phyloP scores from a whole-genome alignment of 257 asterid species.

The Primulina eburnea region DNA sequence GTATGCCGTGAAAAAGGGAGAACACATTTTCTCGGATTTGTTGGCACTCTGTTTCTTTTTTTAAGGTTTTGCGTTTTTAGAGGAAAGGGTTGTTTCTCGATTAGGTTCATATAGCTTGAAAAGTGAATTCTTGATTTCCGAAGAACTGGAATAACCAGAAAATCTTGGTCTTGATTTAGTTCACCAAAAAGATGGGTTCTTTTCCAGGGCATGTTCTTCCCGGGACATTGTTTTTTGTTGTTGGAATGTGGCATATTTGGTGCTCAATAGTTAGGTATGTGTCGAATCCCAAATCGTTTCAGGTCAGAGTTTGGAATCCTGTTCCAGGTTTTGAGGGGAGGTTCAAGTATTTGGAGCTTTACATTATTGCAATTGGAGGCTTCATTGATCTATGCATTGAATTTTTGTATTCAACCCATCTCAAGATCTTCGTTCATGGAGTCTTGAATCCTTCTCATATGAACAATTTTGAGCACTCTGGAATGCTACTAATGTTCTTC shows the following conservation, averaged over 20 bases:
- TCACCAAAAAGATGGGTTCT: conserved; percentile 66
- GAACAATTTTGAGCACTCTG: conserved; percentile 96
- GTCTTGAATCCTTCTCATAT: conserved; percentile 79
- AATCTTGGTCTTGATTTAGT: conserved; percentile 9
- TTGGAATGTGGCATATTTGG: conserved; percentile 96
- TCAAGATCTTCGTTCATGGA: conserved; percentile 73
- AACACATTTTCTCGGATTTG: not conserved
- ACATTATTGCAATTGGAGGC: conserved; percentile 71
- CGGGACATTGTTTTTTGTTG: conserved; percentile 75
- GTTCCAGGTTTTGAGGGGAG: conserved; percentile 72
- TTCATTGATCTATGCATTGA: conserved; percentile 86
- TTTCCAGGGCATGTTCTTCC: conserved; percentile 92
- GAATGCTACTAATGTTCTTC: conserved; percentile 97
- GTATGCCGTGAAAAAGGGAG: not conserved
- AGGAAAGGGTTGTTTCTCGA: not conserved
- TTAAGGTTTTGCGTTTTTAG: not conserved
- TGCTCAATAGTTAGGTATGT: conserved; percentile 60
- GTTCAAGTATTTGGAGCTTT: conserved; percentile 85
- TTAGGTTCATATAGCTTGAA: not conserved
- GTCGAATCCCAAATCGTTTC: conserved; percentile 65
- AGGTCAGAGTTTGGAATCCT: conserved; percentile 87
- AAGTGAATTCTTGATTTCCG: not conserved
- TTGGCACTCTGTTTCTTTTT: not conserved
- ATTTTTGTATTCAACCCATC: conserved; percentile 83
- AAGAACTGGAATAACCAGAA: not conserved